A percentile compares a stretch with the other conserved stretches of the same genome.
phyloP scores from a whole-genome alignment of 2,329 filamentous ascomycete genomes.

The Aulographum hederae region DNA sequence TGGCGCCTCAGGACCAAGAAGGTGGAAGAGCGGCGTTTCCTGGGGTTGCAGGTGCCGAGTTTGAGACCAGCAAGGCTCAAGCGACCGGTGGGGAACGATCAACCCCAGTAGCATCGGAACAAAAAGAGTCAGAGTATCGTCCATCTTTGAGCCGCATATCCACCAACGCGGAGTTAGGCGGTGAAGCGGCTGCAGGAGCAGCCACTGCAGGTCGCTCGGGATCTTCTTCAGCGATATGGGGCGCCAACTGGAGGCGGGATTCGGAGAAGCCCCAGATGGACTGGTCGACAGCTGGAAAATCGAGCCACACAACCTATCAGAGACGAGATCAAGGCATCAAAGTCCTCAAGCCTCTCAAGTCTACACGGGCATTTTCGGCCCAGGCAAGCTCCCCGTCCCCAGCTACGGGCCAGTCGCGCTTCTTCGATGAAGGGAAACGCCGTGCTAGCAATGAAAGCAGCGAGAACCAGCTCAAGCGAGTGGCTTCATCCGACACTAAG shows the following conservation, averaged over 20 bases:
- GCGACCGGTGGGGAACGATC: not conserved
- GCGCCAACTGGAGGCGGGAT: conserved; percentile 30
- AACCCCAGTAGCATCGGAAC: not conserved
- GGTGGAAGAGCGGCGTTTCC: too few species aligned
- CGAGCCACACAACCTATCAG: conserved; percentile 37
- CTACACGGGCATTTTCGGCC: conserved; percentile 14
- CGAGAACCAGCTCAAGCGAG: not conserved
- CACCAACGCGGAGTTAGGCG: too few species aligned
- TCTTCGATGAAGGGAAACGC: conserved; percentile 29
- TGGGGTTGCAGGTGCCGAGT: not conserved
- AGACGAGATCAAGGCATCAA: conserved; percentile 66
- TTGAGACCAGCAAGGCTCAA: not conserved
- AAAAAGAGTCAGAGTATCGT: conserved; percentile 3
- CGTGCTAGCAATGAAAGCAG: conserved; percentile 7
- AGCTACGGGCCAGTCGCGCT: conserved; percentile 21
- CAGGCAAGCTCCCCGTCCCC: conserved; percentile 15
- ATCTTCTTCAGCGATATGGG: conserved; percentile 25
- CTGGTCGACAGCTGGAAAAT: conserved; percentile 34
- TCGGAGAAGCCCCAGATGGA: conserved; percentile 28
- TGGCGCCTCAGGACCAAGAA: not conserved
- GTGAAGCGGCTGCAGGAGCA: conserved; percentile 8
- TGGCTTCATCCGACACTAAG: conserved; percentile 6
- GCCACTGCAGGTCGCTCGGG: conserved; percentile 9
- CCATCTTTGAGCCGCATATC: too few species aligned
- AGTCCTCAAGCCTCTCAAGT: conserved; percentile 63